Percentiles rank a stretch among this genome's conserved stretches.
Conservation (phyloP, 2,329 filamentous ascomycete species). For the Coniochaeta hoffmannii region DNA sequence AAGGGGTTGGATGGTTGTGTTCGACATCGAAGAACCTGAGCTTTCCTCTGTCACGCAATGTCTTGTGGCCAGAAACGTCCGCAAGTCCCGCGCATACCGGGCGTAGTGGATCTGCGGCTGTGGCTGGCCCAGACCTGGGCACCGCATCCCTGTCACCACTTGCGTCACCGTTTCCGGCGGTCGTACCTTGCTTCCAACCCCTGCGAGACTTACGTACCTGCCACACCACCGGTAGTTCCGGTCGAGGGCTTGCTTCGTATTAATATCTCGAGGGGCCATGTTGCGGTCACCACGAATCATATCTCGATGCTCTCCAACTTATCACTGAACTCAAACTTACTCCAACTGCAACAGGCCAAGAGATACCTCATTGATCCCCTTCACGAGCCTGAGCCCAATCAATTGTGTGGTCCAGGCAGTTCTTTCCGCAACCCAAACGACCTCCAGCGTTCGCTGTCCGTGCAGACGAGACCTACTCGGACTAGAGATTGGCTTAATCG, state of each 20-base stretch:
- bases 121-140: background rate
- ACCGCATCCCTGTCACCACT: background rate
- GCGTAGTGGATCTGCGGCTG: background rate
- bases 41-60: background rate
- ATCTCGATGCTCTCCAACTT: background rate
- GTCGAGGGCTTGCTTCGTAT: background rate
- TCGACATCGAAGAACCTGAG: background rate
- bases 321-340: background rate
- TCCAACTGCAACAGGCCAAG: constrained; percentile 42
- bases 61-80: too few species aligned
- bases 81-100: background rate
- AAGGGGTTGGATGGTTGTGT: too few species aligned
- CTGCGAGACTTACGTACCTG: background rate
- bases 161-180: constrained; percentile 1
- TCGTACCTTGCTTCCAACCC: background rate
- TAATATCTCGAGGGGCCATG: background rate
- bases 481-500: background rate
- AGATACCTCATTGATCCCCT: constrained; percentile 64
- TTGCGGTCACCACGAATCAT: background rate
- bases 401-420: constrained; percentile 58
- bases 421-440: constrained; percentile 36
- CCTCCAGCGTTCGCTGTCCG: constrained; percentile 13
- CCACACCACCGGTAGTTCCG: background rate
- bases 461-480: constrained; percentile 15
- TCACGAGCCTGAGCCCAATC: constrained; percentile 57